phyloP scores from a whole-genome alignment of 1,139 yeast genomes.

The Yamadazyma buinensis region DNA sequence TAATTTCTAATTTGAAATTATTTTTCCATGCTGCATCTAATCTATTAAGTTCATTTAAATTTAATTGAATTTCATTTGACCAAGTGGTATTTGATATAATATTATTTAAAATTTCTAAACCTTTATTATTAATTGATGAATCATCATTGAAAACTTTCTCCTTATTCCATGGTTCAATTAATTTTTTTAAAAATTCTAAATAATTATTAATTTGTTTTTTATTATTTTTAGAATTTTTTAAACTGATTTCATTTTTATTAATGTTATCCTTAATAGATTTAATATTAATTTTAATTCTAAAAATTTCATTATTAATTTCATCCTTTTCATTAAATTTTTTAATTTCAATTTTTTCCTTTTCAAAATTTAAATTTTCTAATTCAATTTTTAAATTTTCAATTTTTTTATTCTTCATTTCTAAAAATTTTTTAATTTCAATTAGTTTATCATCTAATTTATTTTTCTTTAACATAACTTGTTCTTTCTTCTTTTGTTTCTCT shows the following conservation, averaged over 20 bases:
- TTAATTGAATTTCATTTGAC: constrained; percentile 32
- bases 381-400: constrained; percentile 19
- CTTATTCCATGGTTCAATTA: constrained; percentile 19
- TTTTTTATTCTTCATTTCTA: constrained; percentile 4
- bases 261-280: constrained; percentile 17
- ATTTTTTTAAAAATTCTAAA: constrained; percentile 22
- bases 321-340: constrained; percentile 21
- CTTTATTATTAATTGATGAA: constrained; percentile 26
- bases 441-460: constrained; percentile 27
- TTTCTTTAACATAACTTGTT: constrained; percentile 24
- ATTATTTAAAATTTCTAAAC: constrained; percentile 24
- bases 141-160: constrained; percentile 24
- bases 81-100: constrained; percentile 17
- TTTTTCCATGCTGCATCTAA: constrained; percentile 26
- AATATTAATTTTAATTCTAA: constrained; percentile 10
- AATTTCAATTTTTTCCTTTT: constrained; percentile 19
- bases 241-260: constrained; percentile 22
- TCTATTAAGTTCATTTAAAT: constrained; percentile 28
- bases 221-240: constrained; percentile 22
- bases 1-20: constrained; percentile 28
- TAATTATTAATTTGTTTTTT: constrained; percentile 21
- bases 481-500: constrained; percentile 19
- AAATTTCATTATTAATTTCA: constrained; percentile 17
- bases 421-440: constrained; percentile 3
- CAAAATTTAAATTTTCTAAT: constrained; percentile 23